These are phyloP conservation scores for Bassia scoparia DNA, from an alignment of 148 eudicot genomes.

Conservation along the genomic window DNA sequence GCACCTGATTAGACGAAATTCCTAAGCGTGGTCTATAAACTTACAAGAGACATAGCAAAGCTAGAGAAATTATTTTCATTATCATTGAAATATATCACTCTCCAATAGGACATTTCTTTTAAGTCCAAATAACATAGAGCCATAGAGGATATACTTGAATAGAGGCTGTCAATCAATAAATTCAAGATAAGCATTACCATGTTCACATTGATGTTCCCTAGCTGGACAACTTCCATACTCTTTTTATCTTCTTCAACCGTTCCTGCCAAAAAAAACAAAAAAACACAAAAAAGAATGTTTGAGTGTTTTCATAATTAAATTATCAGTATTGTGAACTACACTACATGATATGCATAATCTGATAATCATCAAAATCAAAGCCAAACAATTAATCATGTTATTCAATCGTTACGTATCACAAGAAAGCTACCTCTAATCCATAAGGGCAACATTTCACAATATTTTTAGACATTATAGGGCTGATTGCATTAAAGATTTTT, in stretches of 20 bases:
- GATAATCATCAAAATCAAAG: not conserved
- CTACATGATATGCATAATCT: no score
- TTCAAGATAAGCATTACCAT: conserved; percentile 51
- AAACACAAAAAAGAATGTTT: not conserved
- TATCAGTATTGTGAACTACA: not conserved
- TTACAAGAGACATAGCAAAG: no score
- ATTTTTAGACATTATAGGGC: not conserved
- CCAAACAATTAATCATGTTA: not conserved
- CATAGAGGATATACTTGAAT: no score
- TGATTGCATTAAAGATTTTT: not conserved
- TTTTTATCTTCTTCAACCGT: conserved; percentile 81
- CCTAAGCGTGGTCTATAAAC: no score
- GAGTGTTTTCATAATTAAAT: not conserved
- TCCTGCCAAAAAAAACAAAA: conserved; percentile 39
- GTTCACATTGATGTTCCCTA: conserved; percentile 85
- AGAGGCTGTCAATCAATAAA: not conserved
- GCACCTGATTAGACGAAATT: no score
- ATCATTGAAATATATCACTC: no score
- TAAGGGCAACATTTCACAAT: no score
- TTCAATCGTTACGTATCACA: not conserved
- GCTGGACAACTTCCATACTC: conserved; percentile 79
- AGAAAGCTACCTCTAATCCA: no score
- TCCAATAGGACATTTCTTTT: no score
- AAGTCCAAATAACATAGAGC: no score
- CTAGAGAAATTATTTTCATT: no score